Conservation (phyloP, 2,329 filamentous ascomycete genomes). For the Aspergillaceae sp. region DNA sequence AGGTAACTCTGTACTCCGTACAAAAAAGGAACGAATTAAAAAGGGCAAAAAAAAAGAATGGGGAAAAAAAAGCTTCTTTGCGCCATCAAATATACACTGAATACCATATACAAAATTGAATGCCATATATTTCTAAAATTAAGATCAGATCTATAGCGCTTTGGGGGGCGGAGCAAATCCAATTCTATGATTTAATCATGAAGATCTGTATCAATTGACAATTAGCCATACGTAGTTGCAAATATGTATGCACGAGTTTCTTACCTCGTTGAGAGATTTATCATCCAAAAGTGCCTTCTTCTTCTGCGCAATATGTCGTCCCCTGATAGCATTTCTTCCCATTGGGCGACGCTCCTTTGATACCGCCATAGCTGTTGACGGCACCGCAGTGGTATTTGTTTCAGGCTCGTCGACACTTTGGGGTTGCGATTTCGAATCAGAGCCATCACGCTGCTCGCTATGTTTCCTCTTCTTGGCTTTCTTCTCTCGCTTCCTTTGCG, state of each 20-base stretch:
- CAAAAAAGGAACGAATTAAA: too few species aligned
- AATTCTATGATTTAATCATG: constrained; percentile 23
- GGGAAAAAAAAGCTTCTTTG: too few species aligned
- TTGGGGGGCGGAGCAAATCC: too few species aligned
- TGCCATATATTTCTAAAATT: too few species aligned
- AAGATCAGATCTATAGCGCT: too few species aligned
- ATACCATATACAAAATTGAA: too few species aligned
- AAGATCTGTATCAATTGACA: constrained; percentile 25
- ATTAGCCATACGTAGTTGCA: background rate
- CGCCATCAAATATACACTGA: too few species aligned
- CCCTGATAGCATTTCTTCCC: constrained; percentile 64
- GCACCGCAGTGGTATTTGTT: constrained; percentile 31
- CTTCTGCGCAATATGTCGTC: constrained; percentile 83
- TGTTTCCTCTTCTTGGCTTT: constrained; percentile 29
- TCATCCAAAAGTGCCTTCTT: constrained; percentile 71
- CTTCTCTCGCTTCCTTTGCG: constrained; percentile 23
- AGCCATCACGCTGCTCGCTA: constrained; percentile 24
- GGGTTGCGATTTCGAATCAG: constrained; percentile 5
- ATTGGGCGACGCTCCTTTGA: constrained; percentile 41
- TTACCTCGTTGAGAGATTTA: constrained; percentile 76
- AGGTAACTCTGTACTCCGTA: too few species aligned
- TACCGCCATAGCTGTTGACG: constrained; percentile 38
- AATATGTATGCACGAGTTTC: background rate
- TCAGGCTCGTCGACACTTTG: background rate
- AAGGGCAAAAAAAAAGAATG: too few species aligned